These are phyloP conservation scores for Diaporthe australafricana DNA, from an alignment of 2,329 filamentous ascomycete genomes.

Conservation along the genomic window DNA sequence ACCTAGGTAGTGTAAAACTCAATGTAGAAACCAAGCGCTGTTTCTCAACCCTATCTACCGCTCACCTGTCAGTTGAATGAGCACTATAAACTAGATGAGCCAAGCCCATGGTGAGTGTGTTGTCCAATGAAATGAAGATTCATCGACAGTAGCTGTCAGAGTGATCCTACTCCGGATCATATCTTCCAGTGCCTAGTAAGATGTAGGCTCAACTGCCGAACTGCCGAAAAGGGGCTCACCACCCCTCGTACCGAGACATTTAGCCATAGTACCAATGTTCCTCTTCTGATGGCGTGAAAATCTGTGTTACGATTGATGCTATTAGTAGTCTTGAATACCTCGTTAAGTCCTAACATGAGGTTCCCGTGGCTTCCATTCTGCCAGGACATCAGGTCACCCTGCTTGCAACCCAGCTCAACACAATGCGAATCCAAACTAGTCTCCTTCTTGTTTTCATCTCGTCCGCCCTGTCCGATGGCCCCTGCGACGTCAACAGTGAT, in stretches of 20 bases:
- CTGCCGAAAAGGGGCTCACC: not conserved
- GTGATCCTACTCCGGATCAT: slow-evolving; percentile 1
- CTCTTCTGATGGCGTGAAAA: not conserved
- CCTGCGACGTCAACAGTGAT: slow-evolving; percentile 11
- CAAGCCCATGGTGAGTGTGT: not conserved
- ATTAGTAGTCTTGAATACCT: not conserved
- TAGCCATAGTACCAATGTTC: not conserved
- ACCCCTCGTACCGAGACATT: not conserved
- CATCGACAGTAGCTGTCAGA: not conserved
- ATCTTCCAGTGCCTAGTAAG: not conserved
- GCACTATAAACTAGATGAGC: not conserved
- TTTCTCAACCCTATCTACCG: not conserved
- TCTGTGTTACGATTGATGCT: not conserved
- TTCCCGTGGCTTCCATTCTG: not conserved
- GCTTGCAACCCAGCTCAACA: not conserved
- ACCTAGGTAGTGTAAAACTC: not conserved
- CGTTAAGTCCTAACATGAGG: not conserved
- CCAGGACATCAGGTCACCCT: not conserved
- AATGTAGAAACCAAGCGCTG: not conserved
- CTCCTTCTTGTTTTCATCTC: slow-evolving; percentile 11
- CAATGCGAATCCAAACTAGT: slow-evolving; percentile 8
- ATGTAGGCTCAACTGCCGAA: slow-evolving; percentile 1
- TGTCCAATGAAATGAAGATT: not conserved
- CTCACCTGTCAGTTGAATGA: not conserved
- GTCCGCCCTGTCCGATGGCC: slow-evolving; percentile 10